Base-by-base conservation (phyloP, 805 yeast genomes). In the Debaryomyces hansenii region DNA sequence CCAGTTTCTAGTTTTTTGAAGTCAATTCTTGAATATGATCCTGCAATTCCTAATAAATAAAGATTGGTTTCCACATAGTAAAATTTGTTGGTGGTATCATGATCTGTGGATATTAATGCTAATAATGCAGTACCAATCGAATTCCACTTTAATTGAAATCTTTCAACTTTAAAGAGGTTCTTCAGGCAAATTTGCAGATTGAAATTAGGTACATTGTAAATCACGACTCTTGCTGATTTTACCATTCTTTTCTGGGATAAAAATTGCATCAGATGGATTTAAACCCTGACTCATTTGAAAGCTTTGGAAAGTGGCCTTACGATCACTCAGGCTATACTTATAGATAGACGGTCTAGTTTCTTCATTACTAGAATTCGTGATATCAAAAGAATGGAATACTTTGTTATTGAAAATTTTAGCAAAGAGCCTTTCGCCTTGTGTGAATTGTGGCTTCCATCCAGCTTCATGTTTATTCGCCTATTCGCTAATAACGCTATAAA, bases 11-110 rank as follows among this genome's bases (percentile, higher is more conserved):
- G 7, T 21, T 5, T 85, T 52, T 88, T 90, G 57, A 94, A 80
- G 47, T 83, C 78, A 59, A 94, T 90, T 60, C 96, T 79, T 45
- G 90, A 87, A 62, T 92, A 91, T 35, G 91, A 82, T 11, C 97
- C 96, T 29, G 96, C 90, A 55, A 94, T 87, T 49, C 96, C 96
- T 55, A 95, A 77, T 49, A 94, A 68, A 64, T 92, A 94, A n/a
- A n/a, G n/a, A n/a, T n/a, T n/a, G n/a, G n/a, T n/a, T 72, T 94
- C 98, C 56, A 99, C 99, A 63, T 94, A 94, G 71, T 94, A 94
- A 1, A 95, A 86, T 74, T 92, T 85, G 66, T 95, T 95, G 29
- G 95, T 81, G 28, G 94, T 77, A 69, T 95, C 99, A 56, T 92
- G 96, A 69, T 94, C 99, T 21, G 97, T 94, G 39, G 94, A 87